phyloP scores from a whole-genome alignment of 2,329 filamentous ascomycete genomes.

The Paraphoma sp. region DNA sequence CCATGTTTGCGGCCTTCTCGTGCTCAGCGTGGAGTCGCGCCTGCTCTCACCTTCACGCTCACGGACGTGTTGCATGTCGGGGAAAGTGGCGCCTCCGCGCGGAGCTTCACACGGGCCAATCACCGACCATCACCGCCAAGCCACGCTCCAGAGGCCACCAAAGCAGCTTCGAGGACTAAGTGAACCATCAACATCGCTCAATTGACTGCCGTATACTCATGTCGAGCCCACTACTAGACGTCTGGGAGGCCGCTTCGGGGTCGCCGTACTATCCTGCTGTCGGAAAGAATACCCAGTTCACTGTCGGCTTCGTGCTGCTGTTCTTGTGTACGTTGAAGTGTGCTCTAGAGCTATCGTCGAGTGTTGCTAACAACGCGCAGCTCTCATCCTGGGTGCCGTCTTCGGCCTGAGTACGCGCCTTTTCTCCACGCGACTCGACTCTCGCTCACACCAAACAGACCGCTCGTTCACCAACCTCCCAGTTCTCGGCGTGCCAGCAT shows the following conservation, averaged over 20 bases:
- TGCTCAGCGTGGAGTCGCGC: conserved; percentile 14
- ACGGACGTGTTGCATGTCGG: conserved; percentile 18
- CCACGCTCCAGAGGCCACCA: conserved; percentile 32
- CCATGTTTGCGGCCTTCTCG: conserved; percentile 32
- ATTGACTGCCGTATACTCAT: conserved; percentile 35
- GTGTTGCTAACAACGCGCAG: conserved; percentile 48
- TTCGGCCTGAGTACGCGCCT: conserved; percentile 80
- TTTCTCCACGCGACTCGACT: neutral
- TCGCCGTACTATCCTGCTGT: conserved; percentile 83
- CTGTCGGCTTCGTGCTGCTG: conserved; percentile 78
- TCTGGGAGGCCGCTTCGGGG: conserved; percentile 92
- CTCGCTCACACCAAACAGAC: conserved; percentile 73
- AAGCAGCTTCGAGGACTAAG: conserved; percentile 18
- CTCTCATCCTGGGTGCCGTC: conserved; percentile 73
- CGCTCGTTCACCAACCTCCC: conserved; percentile 79
- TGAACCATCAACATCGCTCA: conserved; percentile 9
- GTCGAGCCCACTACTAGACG: conserved; percentile 69
- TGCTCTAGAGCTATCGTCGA: conserved; percentile 11
- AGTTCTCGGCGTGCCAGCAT: conserved; percentile 83
- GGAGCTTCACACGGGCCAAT: conserved; percentile 24
- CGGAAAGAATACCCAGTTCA: conserved; percentile 83
- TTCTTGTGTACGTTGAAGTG: conserved; percentile 62
- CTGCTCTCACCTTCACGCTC: conserved; percentile 8
- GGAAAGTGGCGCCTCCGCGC: conserved; percentile 23
- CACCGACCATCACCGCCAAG: conserved; percentile 17